phyloP scores from a whole-genome alignment of 495 filamentous ascomycete species.

The Penicillium cosmopolitanum region DNA sequence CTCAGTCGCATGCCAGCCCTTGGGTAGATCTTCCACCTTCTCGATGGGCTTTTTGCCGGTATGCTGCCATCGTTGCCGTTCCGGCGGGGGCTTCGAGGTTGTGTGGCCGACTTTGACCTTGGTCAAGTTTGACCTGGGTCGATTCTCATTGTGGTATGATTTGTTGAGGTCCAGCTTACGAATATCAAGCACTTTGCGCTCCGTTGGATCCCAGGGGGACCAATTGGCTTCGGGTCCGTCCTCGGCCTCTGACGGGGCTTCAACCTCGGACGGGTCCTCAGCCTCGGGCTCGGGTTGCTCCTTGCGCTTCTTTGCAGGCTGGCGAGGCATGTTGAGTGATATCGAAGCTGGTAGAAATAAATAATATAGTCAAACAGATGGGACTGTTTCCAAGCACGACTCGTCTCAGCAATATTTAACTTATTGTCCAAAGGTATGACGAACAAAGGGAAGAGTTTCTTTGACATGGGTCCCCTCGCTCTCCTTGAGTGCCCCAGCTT shows the following conservation, averaged over 20 bases:
- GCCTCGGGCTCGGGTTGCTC: neutral
- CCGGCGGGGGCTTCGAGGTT: neutral
- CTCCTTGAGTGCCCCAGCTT: too few species aligned
- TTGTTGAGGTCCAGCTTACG: neutral
- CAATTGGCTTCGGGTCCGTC: neutral
- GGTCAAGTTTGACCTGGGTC: neutral
- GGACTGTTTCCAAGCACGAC: too few species aligned
- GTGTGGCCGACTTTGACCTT: neutral
- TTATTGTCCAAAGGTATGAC: too few species aligned
- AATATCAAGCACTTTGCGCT: neutral
- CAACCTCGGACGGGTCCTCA: neutral
- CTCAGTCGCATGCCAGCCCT: conserved; percentile 12
- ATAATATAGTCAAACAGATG: neutral
- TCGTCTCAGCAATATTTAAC: too few species aligned
- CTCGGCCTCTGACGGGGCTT: neutral
- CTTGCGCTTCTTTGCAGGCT: neutral
- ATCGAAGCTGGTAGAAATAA: neutral
- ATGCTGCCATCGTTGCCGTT: neutral
- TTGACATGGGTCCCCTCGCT: too few species aligned
- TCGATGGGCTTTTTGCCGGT: neutral
- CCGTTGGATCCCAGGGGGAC: neutral
- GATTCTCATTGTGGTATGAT: neutral
- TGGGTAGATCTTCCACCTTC: neutral
- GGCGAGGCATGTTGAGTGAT: neutral
- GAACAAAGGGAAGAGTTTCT: too few species aligned